Conservation (phyloP, 2,329 filamentous ascomycete species). For the Penicillium sp. region DNA sequence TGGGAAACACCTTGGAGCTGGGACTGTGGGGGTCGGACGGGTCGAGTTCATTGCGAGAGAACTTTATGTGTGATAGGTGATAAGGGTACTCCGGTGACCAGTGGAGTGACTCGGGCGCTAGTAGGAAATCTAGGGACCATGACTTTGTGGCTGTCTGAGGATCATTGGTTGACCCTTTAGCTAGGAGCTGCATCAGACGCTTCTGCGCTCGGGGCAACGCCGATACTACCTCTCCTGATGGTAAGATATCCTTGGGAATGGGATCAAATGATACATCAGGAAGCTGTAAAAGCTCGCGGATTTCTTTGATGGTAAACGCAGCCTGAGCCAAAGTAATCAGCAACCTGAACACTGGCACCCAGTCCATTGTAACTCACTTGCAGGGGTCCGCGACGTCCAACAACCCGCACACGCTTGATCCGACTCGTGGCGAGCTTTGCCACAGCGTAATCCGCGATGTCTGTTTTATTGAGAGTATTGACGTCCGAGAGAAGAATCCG, state of each 20-base stretch:
- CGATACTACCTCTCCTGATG: constrained; percentile 58
- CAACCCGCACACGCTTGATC: constrained; percentile 77
- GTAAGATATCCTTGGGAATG: constrained; percentile 65
- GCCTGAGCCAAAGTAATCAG: constrained; percentile 54
- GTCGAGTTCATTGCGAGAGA: constrained; percentile 55
- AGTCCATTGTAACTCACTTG: constrained; percentile 56
- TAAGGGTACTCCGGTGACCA: constrained; percentile 48
- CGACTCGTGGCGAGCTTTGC: constrained; percentile 69
- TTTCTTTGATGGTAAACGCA: constrained; percentile 92
- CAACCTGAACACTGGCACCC: background rate
- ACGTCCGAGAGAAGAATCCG: constrained; percentile 78
- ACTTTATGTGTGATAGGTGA: constrained; percentile 64
- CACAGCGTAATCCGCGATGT: constrained; percentile 84
- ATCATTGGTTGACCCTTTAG: constrained; percentile 65
- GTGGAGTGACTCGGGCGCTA: constrained; percentile 71
- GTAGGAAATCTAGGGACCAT: constrained; percentile 83
- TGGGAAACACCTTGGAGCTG: constrained; percentile 45
- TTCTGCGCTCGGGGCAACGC: constrained; percentile 72
- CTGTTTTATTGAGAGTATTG: constrained; percentile 72
- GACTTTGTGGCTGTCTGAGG: constrained; percentile 57
- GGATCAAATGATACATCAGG: constrained; percentile 69
- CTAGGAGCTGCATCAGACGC: constrained; percentile 75
- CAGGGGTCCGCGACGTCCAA: constrained; percentile 84
- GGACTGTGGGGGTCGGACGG: constrained; percentile 55
- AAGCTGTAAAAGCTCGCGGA: constrained; percentile 81